Evolutionary conservation across 345 rosid species (phyloP).

Genomic region (Excoecaria cochinchinensis): DNA sequence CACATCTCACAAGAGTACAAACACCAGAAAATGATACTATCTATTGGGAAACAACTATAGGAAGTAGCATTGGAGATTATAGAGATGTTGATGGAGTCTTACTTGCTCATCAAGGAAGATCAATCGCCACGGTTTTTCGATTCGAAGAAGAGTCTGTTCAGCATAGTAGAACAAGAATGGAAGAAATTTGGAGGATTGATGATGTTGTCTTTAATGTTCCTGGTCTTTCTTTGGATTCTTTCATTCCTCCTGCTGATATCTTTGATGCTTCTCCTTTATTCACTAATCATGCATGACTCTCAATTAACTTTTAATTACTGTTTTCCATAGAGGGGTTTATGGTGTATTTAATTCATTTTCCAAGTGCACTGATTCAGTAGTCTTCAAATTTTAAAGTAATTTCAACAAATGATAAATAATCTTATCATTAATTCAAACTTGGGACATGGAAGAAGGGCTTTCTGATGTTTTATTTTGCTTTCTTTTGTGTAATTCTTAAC

Average conservation of each 20-base stretch:
- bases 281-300: neutral
- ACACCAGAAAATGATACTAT: constrained; percentile 57
- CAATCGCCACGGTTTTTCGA: constrained; percentile 83
- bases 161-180: constrained; percentile 81
- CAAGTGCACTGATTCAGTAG: no score
- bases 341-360: neutral
- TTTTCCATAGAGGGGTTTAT: constrained; percentile 20
- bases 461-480: no score
- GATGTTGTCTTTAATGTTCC: constrained; percentile 90
- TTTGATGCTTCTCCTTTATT: constrained; percentile 38
- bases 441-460: no score
- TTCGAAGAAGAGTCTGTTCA: constrained; percentile 74
- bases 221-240: constrained; percentile 78
- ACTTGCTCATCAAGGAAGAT: constrained; percentile 79
- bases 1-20: constrained; percentile 76
- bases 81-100: constrained; percentile 80
- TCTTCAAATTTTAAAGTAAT: no score
- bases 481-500: no score
- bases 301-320: constrained; percentile 7
- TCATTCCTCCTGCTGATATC: constrained; percentile 93
- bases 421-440: no score
- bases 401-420: no score
- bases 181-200: constrained; percentile 86
- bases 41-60: constrained; percentile 94
- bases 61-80: constrained; percentile 82